These are phyloP conservation scores for Ustilago shanxiensis DNA, from an alignment of 1,284 basidiomycete genomes.

Conservation along the genomic window DNA sequence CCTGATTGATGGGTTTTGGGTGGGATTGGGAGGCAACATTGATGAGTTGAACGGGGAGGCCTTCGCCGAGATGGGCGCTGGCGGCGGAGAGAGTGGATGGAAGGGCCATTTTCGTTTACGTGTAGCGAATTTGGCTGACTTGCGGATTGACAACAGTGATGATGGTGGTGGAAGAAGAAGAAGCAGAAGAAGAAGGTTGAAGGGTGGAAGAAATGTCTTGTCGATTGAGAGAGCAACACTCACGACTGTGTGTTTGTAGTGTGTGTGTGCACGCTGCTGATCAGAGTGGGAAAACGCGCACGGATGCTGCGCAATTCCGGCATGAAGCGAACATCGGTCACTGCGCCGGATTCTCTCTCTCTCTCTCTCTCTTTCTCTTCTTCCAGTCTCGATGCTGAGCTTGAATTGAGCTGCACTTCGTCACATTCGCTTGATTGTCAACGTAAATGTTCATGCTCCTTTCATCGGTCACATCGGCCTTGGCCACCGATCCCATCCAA, in stretches of 20 bases:
- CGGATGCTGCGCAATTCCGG: background rate
- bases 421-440: too few relatives aligned
- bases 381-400: too few relatives aligned
- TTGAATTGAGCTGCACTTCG: too few relatives aligned
- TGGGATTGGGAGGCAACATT: conserved; percentile 63
- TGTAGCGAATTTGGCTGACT: background rate
- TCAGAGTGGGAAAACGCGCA: background rate
- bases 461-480: too few relatives aligned
- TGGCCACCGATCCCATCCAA: too few relatives aligned
- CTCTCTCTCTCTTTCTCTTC: too few relatives aligned
- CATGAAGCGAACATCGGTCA: too few relatives aligned
- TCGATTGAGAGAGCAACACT: too few relatives aligned
- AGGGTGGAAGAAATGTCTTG: too few relatives aligned
- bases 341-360: too few relatives aligned
- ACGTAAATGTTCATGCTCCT: too few relatives aligned
- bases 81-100: conserved; percentile 53
- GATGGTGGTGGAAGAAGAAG: conserved; percentile 8
- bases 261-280: background rate
- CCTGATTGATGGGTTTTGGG: conserved; percentile 72
- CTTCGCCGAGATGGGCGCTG: conserved; percentile 45
- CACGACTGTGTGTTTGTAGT: too few relatives aligned
- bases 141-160: background rate
- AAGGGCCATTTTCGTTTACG: conserved; percentile 37
- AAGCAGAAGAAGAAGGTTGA: background rate
- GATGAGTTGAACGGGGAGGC: conserved; percentile 55